A percentile compares a stretch with the other conserved stretches of the same genome.
These are phyloP conservation scores for Austroboletus eburneus DNA, from an alignment of 768 basidiomycete species.

Conservation along the genomic window DNA sequence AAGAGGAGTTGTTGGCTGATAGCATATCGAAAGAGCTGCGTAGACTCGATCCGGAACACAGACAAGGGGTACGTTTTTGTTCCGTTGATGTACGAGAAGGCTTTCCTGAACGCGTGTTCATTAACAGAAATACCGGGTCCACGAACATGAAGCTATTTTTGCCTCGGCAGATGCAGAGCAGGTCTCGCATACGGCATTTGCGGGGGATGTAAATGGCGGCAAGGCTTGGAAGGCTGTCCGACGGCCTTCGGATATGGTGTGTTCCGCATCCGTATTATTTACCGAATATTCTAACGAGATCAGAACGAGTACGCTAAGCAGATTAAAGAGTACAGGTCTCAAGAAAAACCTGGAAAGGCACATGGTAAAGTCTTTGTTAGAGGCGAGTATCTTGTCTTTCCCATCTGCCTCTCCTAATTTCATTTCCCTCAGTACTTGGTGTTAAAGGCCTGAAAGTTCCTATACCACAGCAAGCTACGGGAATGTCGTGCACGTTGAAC, in stretches of 20 bases:
- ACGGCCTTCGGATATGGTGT: constrained; percentile 91
- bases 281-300: neutral
- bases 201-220: constrained; percentile 80
- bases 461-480: constrained; percentile 69
- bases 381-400: constrained; percentile 42
- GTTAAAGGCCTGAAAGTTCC: constrained; percentile 74
- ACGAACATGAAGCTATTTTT: constrained; percentile 77
- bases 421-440: constrained; percentile 55
- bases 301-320: constrained; percentile 94
- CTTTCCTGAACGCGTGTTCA: constrained; percentile 4
- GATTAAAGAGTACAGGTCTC: constrained; percentile 73
- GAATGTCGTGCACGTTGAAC: constrained; percentile 83
- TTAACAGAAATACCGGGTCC: constrained; percentile 72
- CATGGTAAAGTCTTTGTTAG: constrained; percentile 94
- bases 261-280: constrained; percentile 15
- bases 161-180: constrained; percentile 72
- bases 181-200: constrained; percentile 63
- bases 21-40: constrained; percentile 72
- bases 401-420: neutral
- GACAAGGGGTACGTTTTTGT: constrained; percentile 20
- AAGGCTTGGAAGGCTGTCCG: constrained; percentile 84
- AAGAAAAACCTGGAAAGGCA: constrained; percentile 74
- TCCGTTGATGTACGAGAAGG: neutral
- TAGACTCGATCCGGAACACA: constrained; percentile 42
- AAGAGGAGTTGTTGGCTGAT: constrained; percentile 56